Base-by-base conservation (phyloP, 2,329 filamentous ascomycete species). In the Tolypocladium nubicola region DNA sequence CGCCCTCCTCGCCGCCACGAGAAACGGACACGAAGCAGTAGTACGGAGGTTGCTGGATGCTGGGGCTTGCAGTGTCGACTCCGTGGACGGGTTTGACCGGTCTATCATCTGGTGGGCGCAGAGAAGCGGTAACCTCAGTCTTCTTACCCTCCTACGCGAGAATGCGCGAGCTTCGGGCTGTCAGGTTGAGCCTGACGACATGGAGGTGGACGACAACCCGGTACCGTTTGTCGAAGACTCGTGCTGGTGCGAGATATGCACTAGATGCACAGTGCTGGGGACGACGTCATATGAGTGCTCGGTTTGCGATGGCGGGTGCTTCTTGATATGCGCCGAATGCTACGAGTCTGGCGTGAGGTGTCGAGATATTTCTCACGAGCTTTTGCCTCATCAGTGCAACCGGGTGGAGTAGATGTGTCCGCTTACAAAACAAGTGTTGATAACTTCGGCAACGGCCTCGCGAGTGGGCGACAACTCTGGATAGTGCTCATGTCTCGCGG, bases 191-290 rank as follows among this genome's bases (percentile, higher is more conserved):
- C 43, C 21, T 7, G 39, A 47, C 33, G 41, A 47, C 9, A 35
- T 30, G 37, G 13, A 19, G 16, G 30, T 30, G 4, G 14, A 13
- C 1, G 19, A 37, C 4, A 41, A 19, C 10, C 26, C 39, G 2
- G 23, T 52, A 21, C 26, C 10, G 33, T 58, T 58, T 30, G 30
- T 50, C 0, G 33, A 38, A 6, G 26, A 53, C 2, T 50, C 38
- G 2, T 60, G 56, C 39, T 61, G 58, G 60, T 63, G 61, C 52
- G 54, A 61, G 40, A 37, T 61, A 4, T 63, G 61, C 23, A 60
- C 58, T 3, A 52, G 58, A 2, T 59, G 60, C 41, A 61, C 35
- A n/a, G 55, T 41, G 21, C 33, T 39, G 19, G 37, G 14, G 23
- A 57, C 39, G 14, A 52, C 21, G 14, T 57, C 53, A 1, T 58